Base-by-base conservation (phyloP, 257 asterid species). In the Gardenia jasminoides region DNA sequence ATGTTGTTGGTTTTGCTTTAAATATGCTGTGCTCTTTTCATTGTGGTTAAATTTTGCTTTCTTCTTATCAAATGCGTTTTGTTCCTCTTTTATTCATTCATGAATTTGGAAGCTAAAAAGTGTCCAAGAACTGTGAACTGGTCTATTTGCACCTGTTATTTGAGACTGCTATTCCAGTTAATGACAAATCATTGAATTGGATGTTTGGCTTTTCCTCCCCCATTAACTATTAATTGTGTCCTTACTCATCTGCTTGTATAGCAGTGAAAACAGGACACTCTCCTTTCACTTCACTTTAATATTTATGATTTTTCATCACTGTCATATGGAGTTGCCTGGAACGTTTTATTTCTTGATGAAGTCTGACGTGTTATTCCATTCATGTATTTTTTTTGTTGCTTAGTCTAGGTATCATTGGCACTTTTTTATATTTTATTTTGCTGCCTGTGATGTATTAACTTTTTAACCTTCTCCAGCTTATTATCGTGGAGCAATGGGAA, bases 401-500 rank as follows among this genome's bases (percentile, higher is more conserved):
- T 50, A 39, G n/a, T 65, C 4, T 67, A 7, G 36, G 67, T 69
- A 52, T 31, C n/a, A 26, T 17, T 68, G 6, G 20, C 41, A 19
- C 31, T 59, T 46, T 62, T 67, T 46, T 20, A 26, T 54, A 24
- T 72, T 17, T 50, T 59, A 47, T 6, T 48, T 16, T 76, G 30
- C 16, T 19, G 50, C 22, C 52, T 33, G 13, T 24, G 20, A 33
- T 54, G 10, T 36, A 5, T 6, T 26, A 10, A 48, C 26, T 52
- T 62, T 54, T 15, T n/a, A 31, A 12, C 28, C 31, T 72, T 66
- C 46, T 80, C 75, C 86, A 86, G 88, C 90, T 75, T 86, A 84
- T 70, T 86, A 86, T 28, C 88, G 88, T 68, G 90, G 90, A 74
- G 86, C 90, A 24, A 86, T 86, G 90, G 90, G 90, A 31, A 84